phyloP scores from a whole-genome alignment of 1,284 basidiomycete genomes.

The Trametes versicolor region DNA sequence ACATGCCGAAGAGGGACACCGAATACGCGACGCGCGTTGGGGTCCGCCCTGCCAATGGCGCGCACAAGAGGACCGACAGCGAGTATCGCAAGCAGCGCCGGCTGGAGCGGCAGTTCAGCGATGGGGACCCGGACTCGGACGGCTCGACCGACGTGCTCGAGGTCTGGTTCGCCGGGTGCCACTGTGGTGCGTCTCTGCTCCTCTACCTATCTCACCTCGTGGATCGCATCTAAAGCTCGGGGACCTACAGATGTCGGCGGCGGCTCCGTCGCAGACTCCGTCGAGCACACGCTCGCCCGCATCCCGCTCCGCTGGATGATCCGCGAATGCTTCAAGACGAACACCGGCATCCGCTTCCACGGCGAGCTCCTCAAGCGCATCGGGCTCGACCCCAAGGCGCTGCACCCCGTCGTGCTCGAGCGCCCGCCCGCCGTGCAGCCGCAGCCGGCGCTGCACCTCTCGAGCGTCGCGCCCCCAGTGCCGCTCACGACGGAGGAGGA shows the following conservation, averaged over 20 bases:
- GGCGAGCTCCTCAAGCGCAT: conserved; percentile 52
- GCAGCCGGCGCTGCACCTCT: conserved; percentile 11
- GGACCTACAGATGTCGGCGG: conserved; percentile 66
- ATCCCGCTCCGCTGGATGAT: conserved; percentile 76
- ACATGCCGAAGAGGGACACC: conserved; percentile 51
- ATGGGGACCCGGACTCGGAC: conserved; percentile 22
- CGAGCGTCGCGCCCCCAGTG: conserved; percentile 8
- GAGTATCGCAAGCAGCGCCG: conserved; percentile 13
- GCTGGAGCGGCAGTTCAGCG: conserved; percentile 33
- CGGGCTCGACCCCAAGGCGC: conserved; percentile 56
- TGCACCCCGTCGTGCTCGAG: conserved; percentile 42
- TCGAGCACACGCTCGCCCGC: conserved; percentile 61
- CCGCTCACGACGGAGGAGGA: conserved; percentile 53
- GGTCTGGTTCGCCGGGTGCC: conserved; percentile 65
- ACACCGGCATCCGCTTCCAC: conserved; percentile 51
- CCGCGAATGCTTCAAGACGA: conserved; percentile 58
- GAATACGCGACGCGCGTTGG: conserved; percentile 29
- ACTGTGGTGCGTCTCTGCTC: conserved; percentile 53
- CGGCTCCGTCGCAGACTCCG: conserved; percentile 61
- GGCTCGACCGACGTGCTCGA: conserved; percentile 57
- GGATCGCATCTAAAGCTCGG: too few species aligned
- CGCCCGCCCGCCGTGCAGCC: conserved; percentile 28
- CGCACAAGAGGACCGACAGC: conserved; percentile 3
- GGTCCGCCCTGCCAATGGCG: background rate
- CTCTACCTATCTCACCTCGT: background rate